phyloP scores from a whole-genome alignment of 225 moss, liverwort and hornwort species.

The Marchantia polymorpha region DNA sequence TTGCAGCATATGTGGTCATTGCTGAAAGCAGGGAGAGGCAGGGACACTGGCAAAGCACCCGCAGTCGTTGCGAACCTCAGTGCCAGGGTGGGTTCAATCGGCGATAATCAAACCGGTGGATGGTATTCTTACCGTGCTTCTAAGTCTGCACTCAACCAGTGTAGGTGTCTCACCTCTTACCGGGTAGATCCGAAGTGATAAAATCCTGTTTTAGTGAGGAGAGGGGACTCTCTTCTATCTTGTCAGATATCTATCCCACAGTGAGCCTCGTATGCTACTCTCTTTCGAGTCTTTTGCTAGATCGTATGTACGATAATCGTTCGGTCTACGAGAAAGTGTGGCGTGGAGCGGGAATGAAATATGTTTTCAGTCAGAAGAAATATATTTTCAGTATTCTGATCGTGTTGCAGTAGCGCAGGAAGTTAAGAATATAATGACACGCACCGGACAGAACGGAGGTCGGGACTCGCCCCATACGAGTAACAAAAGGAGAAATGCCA shows the following conservation, averaged over 20 bases:
- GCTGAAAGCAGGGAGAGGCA: constrained; percentile 69
- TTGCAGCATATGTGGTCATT: constrained; percentile 79
- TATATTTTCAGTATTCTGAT: too few relatives aligned
- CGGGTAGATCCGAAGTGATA: too few relatives aligned
- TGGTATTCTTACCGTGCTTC: constrained; percentile 99
- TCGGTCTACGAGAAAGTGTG: background rate
- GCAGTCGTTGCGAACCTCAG: constrained; percentile 84
- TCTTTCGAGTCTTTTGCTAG: background rate
- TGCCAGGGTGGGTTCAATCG: constrained; percentile 92
- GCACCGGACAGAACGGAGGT: background rate
- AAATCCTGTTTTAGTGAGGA: too few relatives aligned
- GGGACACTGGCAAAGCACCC: constrained; percentile 49
- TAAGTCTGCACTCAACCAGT: constrained; percentile 91
- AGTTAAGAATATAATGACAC: background rate
- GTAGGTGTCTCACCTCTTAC: constrained; percentile 36
- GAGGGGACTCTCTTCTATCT: too few relatives aligned
- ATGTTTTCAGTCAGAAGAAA: too few relatives aligned
- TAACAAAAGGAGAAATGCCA: constrained; percentile 2
- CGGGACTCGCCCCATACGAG: background rate
- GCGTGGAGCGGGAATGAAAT: background rate
- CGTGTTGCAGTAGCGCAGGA: background rate
- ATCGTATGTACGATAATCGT: background rate
- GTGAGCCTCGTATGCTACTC: background rate
- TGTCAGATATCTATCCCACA: background rate
- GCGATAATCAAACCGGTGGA: constrained; percentile 86